Percentiles rank a stretch among this genome's conserved stretches.
phyloP scores from a whole-genome alignment of 2,329 filamentous ascomycete genomes.

The Gnomoniopsis smithogilvyi region DNA sequence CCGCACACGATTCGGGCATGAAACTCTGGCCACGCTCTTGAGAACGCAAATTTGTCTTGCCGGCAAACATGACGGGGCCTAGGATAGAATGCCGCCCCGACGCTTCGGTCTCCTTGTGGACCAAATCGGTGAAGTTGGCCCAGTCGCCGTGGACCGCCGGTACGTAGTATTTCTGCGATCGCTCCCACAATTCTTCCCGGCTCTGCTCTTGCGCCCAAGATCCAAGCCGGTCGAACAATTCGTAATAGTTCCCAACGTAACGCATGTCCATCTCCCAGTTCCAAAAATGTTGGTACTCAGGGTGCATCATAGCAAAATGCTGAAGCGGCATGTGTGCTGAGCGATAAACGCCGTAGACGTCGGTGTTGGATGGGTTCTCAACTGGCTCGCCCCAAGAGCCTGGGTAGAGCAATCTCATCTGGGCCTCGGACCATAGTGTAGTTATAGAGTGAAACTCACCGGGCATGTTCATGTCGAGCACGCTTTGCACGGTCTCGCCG shows the following conservation, averaged over 20 bases:
- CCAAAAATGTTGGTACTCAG: slow-evolving; percentile 66
- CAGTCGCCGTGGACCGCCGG: slow-evolving; percentile 66
- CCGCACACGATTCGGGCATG: slow-evolving; percentile 53
- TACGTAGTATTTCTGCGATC: slow-evolving; percentile 73
- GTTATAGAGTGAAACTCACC: slow-evolving; percentile 76
- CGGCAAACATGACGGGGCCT: slow-evolving; percentile 59
- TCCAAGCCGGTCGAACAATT: slow-evolving; percentile 66
- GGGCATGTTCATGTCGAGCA: slow-evolving; percentile 67
- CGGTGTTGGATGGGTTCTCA: slow-evolving; percentile 51
- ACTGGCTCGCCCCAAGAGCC: slow-evolving; percentile 68
- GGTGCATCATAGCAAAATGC: slow-evolving; percentile 60
- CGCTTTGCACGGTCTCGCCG: slow-evolving; percentile 65
- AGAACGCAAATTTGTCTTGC: slow-evolving; percentile 42
- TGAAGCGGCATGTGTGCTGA: slow-evolving; percentile 61
- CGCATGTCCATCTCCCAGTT: slow-evolving; percentile 71
- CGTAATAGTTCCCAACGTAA: slow-evolving; percentile 65
- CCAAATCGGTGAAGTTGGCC: slow-evolving; percentile 67
- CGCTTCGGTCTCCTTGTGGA: slow-evolving; percentile 56
- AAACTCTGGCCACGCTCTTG: slow-evolving; percentile 51
- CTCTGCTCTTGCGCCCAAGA: slow-evolving; percentile 67
- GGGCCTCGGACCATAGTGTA: slow-evolving; percentile 79
- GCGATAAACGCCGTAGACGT: slow-evolving; percentile 68
- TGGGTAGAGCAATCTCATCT: slow-evolving; percentile 76
- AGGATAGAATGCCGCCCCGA: slow-evolving; percentile 58
- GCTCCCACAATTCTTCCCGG: slow-evolving; percentile 73